These are phyloP conservation scores for Stromatinia cepivora DNA, from an alignment of 2,329 filamentous ascomycete genomes.

Conservation along the genomic window DNA sequence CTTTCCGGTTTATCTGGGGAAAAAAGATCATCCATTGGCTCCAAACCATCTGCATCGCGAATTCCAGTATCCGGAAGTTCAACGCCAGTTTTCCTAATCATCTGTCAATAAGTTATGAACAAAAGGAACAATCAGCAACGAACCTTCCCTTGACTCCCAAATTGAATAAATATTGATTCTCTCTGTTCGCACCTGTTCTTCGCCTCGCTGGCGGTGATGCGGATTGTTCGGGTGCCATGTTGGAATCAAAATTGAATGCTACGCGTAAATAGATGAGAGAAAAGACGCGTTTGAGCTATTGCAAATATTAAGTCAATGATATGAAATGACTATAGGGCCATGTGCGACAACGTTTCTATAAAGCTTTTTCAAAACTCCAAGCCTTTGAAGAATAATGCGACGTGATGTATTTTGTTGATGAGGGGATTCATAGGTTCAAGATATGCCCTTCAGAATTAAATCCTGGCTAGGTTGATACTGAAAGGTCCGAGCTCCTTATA, in stretches of 20 bases:
- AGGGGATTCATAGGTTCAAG: neutral
- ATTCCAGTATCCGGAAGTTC: conserved; percentile 74
- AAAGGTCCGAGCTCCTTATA: neutral
- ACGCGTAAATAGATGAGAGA: conserved; percentile 12
- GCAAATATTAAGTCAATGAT: neutral
- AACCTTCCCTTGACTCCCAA: conserved; percentile 54
- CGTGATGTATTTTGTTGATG: conserved; percentile 3
- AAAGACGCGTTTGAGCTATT: neutral
- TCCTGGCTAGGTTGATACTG: neutral
- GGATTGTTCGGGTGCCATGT: conserved; percentile 22
- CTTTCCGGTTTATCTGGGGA: conserved; percentile 65
- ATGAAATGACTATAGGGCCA: neutral
- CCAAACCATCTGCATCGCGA: conserved; percentile 89
- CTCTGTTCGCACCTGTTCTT: conserved; percentile 34
- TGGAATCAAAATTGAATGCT: neutral
- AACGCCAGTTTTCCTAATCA: conserved; percentile 80
- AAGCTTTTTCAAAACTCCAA: neutral
- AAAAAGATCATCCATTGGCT: conserved; percentile 82
- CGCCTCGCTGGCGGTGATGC: conserved; percentile 31
- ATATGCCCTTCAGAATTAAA: neutral
- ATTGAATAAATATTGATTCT: conserved; percentile 51
- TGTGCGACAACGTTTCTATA: neutral
- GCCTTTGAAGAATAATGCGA: neutral
- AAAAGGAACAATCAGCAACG: conserved; percentile 22
- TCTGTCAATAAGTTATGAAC: conserved; percentile 23